Percentiles rank a stretch among this genome's conserved stretches.
These are phyloP conservation scores for Agrocybe praecox DNA, from an alignment of 768 basidiomycete genomes.

Conservation along the genomic window DNA sequence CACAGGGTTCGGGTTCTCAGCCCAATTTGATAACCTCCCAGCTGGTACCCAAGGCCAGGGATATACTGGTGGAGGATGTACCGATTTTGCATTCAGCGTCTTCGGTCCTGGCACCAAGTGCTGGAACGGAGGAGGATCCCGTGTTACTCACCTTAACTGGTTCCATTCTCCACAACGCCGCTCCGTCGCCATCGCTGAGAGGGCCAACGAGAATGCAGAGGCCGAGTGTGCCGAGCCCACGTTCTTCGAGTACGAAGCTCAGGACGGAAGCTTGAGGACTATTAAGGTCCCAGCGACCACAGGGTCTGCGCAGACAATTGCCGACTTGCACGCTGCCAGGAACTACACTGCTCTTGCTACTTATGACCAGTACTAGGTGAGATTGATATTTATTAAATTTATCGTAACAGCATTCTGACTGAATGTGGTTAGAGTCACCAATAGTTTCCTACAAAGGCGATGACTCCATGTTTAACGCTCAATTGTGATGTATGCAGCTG, in stretches of 20 bases:
- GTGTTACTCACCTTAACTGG: conserved; percentile 6
- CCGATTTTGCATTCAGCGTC: conserved; percentile 6
- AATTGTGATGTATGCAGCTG: too few relatives aligned
- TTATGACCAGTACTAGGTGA: neutral
- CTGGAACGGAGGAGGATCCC: conserved; percentile 3
- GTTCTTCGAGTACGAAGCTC: neutral
- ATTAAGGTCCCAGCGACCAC: neutral
- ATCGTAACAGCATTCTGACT: too few relatives aligned
- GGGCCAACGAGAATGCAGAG: neutral
- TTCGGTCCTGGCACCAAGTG: conserved; percentile 6
- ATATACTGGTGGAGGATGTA: conserved; percentile 7
- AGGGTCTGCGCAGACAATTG: neutral
- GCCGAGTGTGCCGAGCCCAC: neutral
- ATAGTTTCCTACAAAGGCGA: too few relatives aligned
- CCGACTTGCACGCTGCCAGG: neutral
- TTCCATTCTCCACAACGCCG: neutral
- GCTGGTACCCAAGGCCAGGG: conserved; percentile 16
- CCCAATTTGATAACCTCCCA: conserved; percentile 13
- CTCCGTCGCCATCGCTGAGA: neutral
- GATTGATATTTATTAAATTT: too few relatives aligned
- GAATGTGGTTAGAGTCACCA: too few relatives aligned
- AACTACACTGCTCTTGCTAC: neutral
- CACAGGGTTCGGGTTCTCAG: conserved; percentile 18
- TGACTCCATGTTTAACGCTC: too few relatives aligned
- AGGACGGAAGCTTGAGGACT: neutral